Base-by-base conservation (phyloP, 2,329 filamentous ascomycete genomes). In the Hypomyces perniciosus region DNA sequence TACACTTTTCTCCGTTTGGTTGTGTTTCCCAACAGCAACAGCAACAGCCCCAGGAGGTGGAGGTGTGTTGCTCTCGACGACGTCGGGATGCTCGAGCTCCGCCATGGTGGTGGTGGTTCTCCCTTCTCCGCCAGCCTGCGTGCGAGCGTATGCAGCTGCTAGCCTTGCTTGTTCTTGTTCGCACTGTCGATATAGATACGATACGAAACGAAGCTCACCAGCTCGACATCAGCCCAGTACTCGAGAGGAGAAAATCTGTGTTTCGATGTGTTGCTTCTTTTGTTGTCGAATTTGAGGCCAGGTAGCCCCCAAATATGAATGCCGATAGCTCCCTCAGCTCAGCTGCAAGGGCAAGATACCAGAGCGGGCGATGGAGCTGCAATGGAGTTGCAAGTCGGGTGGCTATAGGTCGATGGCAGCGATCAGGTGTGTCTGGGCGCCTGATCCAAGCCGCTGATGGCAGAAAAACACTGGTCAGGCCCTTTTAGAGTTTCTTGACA, bases 41-140 rank as follows among this genome's bases (percentile, higher is more conserved):
- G 67, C 61, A n/a, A 63, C 60, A 39, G 20, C 2, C 20, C 20
- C 20, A 20, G 20, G 20, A 20, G 20, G 2, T 20, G 20, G 20
- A 20, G 69, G 62, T 13, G 62, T 57, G 52, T 40, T 55, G 44
- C 50, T 54, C 43, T 63, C 64, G 48, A 59, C 51, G 45, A 56
- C 46, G 30, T 58, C 57, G 49, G 53, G 42, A 49, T 58, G 55
- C 34, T 57, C 56, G 38, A 55, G 46, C 45, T 59, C 55, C 46
- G 59, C 56, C 65, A 68, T 68, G 54, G 40, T 46, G 50, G 30
- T 68, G 54, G 40, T 46, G 50, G 30, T 9, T 34, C 37, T 37
- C 44, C 30, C 28, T n/a, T 20, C 27, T 35, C 26, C 10, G 31
- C 30, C 26, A 12, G 8, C 28, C 3, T 39, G 27, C 27, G 30